Evolutionary conservation across 2,329 filamentous ascomycete genomes (phyloP).

Genomic region (Penicillium hordei): DNA sequence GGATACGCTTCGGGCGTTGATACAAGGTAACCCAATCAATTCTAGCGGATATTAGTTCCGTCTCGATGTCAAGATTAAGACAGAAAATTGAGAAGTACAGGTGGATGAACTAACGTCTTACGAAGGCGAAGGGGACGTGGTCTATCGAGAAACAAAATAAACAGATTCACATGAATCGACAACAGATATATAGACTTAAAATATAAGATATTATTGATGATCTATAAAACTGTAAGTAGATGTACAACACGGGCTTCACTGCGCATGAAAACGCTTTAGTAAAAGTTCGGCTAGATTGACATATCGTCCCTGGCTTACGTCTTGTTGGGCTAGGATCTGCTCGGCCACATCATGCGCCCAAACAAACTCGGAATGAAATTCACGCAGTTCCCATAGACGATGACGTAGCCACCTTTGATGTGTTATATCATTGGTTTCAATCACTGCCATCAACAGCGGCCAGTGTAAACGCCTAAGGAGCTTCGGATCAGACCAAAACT

Average conservation of each 20-base stretch:
- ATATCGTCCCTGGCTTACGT: constrained; percentile 23
- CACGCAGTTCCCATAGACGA: constrained; percentile 30
- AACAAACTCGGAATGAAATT: constrained; percentile 31
- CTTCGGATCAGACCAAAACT: constrained; percentile 31
- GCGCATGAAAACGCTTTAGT: constrained; percentile 19
- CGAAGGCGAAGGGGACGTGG: background rate
- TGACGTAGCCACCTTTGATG: constrained; percentile 36
- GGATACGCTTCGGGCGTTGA: background rate
- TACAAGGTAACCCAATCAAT: background rate
- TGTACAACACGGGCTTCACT: constrained; percentile 18
- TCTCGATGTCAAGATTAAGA: background rate
- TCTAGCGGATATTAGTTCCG: background rate
- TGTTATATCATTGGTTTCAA: constrained; percentile 32
- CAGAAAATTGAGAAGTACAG: too few relatives aligned
- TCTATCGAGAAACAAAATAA: constrained; percentile 29
- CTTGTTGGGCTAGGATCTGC: constrained; percentile 30
- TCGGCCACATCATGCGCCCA: constrained; percentile 35
- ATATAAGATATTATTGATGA: constrained; percentile 11
- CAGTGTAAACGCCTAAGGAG: constrained; percentile 36
- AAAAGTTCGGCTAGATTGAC: constrained; percentile 31
- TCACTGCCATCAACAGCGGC: constrained; percentile 36
- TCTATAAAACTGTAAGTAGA: constrained; percentile 16
- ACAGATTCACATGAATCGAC: constrained; percentile 26
- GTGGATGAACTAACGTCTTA: too few relatives aligned
- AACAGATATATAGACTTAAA: background rate